Conservation (phyloP, 148 eudicot species). For the Oxyria digyna region DNA sequence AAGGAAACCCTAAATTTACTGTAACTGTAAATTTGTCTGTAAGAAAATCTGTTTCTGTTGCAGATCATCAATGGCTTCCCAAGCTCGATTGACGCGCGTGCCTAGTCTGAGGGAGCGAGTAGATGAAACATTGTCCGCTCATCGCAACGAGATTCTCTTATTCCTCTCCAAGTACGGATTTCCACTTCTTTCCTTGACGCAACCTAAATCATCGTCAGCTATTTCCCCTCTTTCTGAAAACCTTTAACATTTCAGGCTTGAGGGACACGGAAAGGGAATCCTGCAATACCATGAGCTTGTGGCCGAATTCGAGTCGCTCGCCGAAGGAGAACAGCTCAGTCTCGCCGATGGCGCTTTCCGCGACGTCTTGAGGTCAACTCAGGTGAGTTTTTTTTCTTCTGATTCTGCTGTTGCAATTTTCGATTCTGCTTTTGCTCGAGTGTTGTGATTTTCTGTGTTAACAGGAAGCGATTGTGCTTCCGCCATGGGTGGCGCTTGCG, state of each 20-base stretch:
- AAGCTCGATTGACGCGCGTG: constrained; percentile 8
- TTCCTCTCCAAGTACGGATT: constrained; percentile 21
- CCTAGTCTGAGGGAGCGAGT: constrained; percentile 14
- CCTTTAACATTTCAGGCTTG: constrained; percentile 35
- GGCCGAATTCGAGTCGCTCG: constrained; percentile 57
- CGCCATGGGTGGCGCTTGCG: constrained; percentile 88
- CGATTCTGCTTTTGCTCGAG: background rate
- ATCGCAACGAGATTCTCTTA: constrained; percentile 18
- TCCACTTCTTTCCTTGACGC: background rate
- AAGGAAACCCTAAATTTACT: background rate
- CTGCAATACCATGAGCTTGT: constrained; percentile 70
- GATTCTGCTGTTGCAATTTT: background rate
- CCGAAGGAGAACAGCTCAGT: constrained; percentile 30
- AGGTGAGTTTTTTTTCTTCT: constrained; percentile 26
- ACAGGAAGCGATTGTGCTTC: constrained; percentile 74
- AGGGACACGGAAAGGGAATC: constrained; percentile 71
- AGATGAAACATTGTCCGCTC: constrained; percentile 12
- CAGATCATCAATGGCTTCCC: background rate
- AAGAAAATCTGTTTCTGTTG: background rate
- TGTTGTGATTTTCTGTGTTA: background rate
- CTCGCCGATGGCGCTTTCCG: constrained; percentile 69
- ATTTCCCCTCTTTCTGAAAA: background rate
- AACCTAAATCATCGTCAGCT: background rate
- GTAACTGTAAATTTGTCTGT: background rate
- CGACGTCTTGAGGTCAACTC: constrained; percentile 70